Evolutionary conservation across 257 asterid species (phyloP).

Genomic region (Agastache rugosa): DNA sequence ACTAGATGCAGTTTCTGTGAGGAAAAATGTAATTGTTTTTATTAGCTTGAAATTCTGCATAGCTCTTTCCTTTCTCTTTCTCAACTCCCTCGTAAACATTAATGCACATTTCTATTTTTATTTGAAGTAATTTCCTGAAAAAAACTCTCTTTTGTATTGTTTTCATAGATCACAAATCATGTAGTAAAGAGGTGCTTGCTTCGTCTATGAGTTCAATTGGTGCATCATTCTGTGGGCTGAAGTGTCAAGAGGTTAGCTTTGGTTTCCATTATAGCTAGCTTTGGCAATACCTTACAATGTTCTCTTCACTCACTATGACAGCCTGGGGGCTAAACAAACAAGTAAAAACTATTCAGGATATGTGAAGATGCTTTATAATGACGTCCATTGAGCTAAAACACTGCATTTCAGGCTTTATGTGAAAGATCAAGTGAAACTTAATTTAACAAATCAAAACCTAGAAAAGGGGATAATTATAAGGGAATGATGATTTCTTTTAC

Average conservation of each 20-base stretch:
- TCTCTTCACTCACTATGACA: slow-evolving; percentile 22
- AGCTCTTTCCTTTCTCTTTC: slow-evolving; percentile 14
- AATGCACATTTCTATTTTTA: not conserved
- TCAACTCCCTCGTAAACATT: slow-evolving; percentile 4
- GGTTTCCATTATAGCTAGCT: slow-evolving; percentile 30
- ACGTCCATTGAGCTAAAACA: not conserved
- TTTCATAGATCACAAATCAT: slow-evolving; percentile 74
- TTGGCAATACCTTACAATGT: slow-evolving; percentile 1
- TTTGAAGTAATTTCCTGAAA: slow-evolving; percentile 29
- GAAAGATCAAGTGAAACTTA: not conserved
- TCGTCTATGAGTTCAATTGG: slow-evolving; percentile 51
- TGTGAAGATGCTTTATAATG: slow-evolving; percentile 27
- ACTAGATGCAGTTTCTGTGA: slow-evolving; percentile 70
- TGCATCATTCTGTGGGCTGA: slow-evolving; percentile 69
- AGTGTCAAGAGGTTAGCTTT: slow-evolving; percentile 79
- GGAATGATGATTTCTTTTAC: slow-evolving; percentile 1
- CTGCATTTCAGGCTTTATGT: slow-evolving; percentile 18
- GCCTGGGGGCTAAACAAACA: not conserved
- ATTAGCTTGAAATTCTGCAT: slow-evolving; percentile 26
- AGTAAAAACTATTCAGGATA: slow-evolving; percentile 2
- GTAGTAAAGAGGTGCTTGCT: slow-evolving; percentile 53
- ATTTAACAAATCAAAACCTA: slow-evolving; percentile 5
- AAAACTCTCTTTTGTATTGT: slow-evolving; percentile 6
- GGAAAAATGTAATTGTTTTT: slow-evolving; percentile 67
- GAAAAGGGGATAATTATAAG: not conserved